phyloP scores from a whole-genome alignment of 169 alveolate genomes.

The Cyclospora cayetanensis region DNA sequence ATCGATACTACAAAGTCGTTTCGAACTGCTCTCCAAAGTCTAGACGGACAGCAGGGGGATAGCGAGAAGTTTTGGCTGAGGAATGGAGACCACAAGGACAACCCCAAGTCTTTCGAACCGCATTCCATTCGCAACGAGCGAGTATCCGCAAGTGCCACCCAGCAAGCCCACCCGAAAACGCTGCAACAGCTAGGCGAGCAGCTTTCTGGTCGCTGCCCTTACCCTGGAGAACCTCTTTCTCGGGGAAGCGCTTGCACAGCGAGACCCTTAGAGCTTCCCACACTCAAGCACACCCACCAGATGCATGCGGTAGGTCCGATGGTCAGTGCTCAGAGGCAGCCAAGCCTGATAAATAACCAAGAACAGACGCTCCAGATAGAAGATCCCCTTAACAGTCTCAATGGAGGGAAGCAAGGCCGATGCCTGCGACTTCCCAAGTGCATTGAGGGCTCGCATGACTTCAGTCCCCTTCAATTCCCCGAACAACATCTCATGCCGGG shows the following conservation, averaged over 20 bases:
- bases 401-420: background rate
- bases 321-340: background rate
- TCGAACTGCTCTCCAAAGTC: background rate
- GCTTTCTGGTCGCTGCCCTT: background rate
- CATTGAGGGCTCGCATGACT: background rate
- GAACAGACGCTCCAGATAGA: background rate
- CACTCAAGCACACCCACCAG: background rate
- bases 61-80: background rate
- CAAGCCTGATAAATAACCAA: background rate
- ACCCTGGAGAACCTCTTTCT: background rate
- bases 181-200: background rate
- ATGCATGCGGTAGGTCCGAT: background rate
- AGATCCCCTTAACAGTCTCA: background rate
- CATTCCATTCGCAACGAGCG: background rate
- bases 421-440: background rate
- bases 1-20: background rate
- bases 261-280: background rate
- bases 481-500: background rate
- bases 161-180: background rate
- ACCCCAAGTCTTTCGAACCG: background rate
- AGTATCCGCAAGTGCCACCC: background rate
- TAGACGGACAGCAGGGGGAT: background rate
- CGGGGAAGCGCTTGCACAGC: background rate
- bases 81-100: background rate
- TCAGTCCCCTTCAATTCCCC: background rate